Percentiles rank a stretch among this genome's conserved stretches.
Evolutionary conservation across 2,329 filamentous ascomycete species (phyloP).

Genomic region (Calonectria montana): DNA sequence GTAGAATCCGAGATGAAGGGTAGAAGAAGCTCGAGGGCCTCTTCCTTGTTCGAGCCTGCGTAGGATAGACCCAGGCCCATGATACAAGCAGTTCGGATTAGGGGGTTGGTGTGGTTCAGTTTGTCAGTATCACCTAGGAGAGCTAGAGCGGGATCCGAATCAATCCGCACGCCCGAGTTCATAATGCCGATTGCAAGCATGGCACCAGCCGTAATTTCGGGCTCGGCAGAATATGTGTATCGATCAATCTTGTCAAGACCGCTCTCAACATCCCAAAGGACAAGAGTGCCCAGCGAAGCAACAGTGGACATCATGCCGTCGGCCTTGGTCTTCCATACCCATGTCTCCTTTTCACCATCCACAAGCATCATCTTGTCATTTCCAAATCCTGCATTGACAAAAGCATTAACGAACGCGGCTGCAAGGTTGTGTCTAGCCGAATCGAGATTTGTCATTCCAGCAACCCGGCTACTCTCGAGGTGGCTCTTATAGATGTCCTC

Average conservation of each 20-base stretch:
- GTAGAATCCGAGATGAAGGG: constrained; percentile 88
- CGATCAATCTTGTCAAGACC: constrained; percentile 95
- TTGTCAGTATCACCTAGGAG: constrained; percentile 85
- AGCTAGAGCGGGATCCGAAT: constrained; percentile 90
- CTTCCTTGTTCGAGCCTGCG: constrained; percentile 92
- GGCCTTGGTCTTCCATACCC: constrained; percentile 99
- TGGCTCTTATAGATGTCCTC: constrained; percentile 99
- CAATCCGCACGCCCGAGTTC: constrained; percentile 90
- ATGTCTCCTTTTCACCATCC: constrained; percentile 87
- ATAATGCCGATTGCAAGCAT: constrained; percentile 95
- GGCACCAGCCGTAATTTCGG: constrained; percentile 87
- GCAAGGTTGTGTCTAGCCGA: constrained; percentile 96
- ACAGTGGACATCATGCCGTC: constrained; percentile 98
- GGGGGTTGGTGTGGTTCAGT: constrained; percentile 80
- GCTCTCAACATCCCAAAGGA: constrained; percentile 93
- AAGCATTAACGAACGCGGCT: constrained; percentile 95
- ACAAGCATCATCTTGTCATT: constrained; percentile 98
- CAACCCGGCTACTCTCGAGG: constrained; percentile 92
- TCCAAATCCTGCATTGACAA: constrained; percentile 95
- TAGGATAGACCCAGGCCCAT: constrained; percentile 97
- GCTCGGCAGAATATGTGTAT: constrained; percentile 87
- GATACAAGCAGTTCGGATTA: constrained; percentile 85
- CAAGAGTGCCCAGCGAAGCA: constrained; percentile 89
- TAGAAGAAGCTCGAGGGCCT: constrained; percentile 84
- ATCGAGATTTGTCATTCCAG: constrained; percentile 93